Base-by-base conservation (phyloP, 257 asterid species). In the Prunella vulgaris region DNA sequence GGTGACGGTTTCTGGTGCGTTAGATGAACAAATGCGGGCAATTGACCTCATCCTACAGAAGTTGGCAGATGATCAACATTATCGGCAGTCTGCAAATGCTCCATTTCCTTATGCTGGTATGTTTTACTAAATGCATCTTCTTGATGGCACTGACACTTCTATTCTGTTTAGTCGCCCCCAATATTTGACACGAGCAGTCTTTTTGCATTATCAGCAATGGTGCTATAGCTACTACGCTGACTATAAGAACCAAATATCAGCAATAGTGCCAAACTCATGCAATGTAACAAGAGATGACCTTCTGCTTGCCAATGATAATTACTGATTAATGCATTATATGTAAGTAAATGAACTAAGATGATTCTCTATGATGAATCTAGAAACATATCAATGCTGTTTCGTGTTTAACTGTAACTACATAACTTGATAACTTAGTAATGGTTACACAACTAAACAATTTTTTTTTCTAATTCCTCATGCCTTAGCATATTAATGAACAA, bases 101-200 rank as follows among this genome's bases (percentile, higher is more conserved):
- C 94, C 96, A 75, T 92, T 87, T 74, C 77, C 93, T 12, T 87
- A 92, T 80, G 86, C 93, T 73, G 98, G 98, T 88, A 84, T 57
- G 22, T 17, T 64, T 56, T 71, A 64, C 60, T 22, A 17, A 49
- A 51, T 44, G 8, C 51, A 20, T 32, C 25, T 4, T 65, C 9
- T 64, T 62, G 56, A 51, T 17, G 32, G 32, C 58, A n/a, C 38
- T 49, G 64, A 38, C 28, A 33, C n/a, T 53, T 68, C 25, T 58
- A 44, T 56, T 28, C n/a, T 57, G 1, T 68, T 28, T 20, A 52
- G 35, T 10, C 8, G 18, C 20, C 1, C 42, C 52, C 27, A 60
- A 8, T 48, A 58, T 56, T 54, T 74, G 74, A 10, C 51, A 58
- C 25, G 13, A 76, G 63, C 71, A 49, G 27, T 44, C 63, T 51